phyloP scores from a whole-genome alignment of 805 yeast genomes.

The Kregervanrija delftensis region DNA sequence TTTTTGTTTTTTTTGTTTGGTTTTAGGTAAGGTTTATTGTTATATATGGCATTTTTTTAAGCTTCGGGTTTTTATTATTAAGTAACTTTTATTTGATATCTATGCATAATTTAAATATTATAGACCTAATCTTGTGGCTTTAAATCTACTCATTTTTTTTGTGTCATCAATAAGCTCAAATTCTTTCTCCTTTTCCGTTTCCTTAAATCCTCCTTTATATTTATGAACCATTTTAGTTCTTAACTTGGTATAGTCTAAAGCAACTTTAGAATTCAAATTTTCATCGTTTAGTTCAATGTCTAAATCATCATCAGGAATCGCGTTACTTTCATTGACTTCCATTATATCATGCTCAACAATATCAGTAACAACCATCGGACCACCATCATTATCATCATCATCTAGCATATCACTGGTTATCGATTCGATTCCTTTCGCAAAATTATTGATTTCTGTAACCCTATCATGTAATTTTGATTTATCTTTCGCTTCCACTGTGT shows the following conservation, averaged over 20 bases:
- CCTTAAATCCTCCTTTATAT: constrained; percentile 39
- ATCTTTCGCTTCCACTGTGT: constrained; percentile 33
- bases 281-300: constrained; percentile 26
- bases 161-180: constrained; percentile 63
- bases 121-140: constrained; percentile 39
- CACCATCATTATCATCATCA: constrained; percentile 27
- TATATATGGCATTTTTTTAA: neutral
- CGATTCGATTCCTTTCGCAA: constrained; percentile 4
- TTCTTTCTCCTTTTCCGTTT: constrained; percentile 44
- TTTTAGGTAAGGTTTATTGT: neutral
- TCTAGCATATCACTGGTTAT: constrained; percentile 9
- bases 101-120: neutral
- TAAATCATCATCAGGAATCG: constrained; percentile 19
- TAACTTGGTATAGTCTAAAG: constrained; percentile 48
- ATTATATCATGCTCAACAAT: constrained; percentile 37
- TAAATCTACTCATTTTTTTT: constrained; percentile 56
- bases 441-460: constrained; percentile 9
- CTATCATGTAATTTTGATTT: constrained; percentile 9
- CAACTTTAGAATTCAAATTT: constrained; percentile 42
- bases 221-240: constrained; percentile 42
- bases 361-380: constrained; percentile 33
- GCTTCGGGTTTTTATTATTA: neutral
- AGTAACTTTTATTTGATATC: neutral
- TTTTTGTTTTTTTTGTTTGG: neutral
- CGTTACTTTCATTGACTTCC: constrained; percentile 18